Conservation (phyloP, 306 rosid species). For the Vigna reflexopilosa region DNA sequence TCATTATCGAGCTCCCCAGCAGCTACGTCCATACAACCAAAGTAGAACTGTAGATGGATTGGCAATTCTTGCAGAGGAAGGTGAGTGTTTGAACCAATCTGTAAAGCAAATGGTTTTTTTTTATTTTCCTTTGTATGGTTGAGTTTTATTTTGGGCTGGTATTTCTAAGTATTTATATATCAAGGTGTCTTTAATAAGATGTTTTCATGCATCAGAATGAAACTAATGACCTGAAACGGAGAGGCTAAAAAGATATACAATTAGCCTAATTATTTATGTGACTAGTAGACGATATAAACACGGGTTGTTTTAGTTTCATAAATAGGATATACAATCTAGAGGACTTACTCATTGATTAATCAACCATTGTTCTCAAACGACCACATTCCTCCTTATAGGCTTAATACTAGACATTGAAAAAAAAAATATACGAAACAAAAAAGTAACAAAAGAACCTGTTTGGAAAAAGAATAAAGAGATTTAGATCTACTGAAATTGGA, state of each 20-base stretch:
- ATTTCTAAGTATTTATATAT: not conserved
- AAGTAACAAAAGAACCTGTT: too few species aligned
- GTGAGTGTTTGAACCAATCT: conserved; percentile 51
- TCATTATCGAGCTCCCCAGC: conserved; percentile 97
- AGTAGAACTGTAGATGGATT: conserved; percentile 71
- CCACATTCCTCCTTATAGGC: too few species aligned
- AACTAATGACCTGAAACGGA: conserved; percentile 33
- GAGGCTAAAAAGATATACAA: conserved; percentile 21
- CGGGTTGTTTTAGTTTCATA: conserved; percentile 28
- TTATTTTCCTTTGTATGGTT: conserved; percentile 20
- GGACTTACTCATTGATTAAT: too few species aligned
- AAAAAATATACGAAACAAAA: too few species aligned
- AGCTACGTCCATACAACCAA: conserved; percentile 60
- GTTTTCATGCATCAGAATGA: not conserved
- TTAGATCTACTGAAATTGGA: too few species aligned
- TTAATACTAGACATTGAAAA: too few species aligned
- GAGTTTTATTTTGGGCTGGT: conserved; percentile 10
- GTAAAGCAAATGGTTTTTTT: conserved; percentile 13
- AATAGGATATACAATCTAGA: too few species aligned
- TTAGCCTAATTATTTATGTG: conserved; percentile 16
- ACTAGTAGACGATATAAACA: conserved; percentile 22
- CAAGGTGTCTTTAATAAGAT: conserved; percentile 12
- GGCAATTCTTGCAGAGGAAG: conserved; percentile 92
- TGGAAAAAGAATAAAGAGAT: too few species aligned
- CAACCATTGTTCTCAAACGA: too few species aligned